Evolutionary conservation across 2,329 filamentous ascomycete species (phyloP).

Genomic region (Fusarium domesticum): DNA sequence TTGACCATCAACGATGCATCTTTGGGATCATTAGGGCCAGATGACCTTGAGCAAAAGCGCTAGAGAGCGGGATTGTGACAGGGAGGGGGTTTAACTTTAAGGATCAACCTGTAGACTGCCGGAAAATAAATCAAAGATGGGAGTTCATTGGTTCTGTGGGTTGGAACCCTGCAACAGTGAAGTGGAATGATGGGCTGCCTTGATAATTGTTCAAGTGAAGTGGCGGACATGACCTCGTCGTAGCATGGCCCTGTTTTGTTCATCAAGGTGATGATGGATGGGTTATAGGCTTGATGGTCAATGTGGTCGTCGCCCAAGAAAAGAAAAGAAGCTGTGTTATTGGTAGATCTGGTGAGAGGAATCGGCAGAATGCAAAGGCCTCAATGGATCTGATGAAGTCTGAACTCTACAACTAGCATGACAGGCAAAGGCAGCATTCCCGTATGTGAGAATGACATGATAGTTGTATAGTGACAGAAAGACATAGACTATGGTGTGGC

Average conservation of each 20-base stretch:
- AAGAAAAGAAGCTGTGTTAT: too few species aligned
- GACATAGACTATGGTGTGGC: not conserved
- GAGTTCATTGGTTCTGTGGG: constrained; percentile 15
- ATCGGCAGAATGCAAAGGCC: too few species aligned
- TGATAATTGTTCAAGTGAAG: constrained; percentile 3
- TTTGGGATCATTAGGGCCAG: constrained; percentile 8
- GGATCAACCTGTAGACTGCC: constrained; percentile 17
- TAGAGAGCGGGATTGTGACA: constrained; percentile 11
- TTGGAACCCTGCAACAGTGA: constrained; percentile 4
- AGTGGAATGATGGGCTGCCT: constrained; percentile 15
- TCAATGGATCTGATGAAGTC: not conserved
- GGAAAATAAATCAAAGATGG: constrained; percentile 17
- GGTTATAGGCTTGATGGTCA: too few species aligned
- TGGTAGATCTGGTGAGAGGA: too few species aligned
- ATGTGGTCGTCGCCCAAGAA: too few species aligned
- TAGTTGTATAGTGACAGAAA: not conserved
- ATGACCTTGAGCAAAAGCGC: constrained; percentile 20
- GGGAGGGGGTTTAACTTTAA: not conserved
- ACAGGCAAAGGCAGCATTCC: not conserved
- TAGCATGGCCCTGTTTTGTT: too few species aligned
- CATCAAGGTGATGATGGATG: too few species aligned
- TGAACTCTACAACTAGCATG: not conserved
- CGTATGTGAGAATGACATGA: not conserved
- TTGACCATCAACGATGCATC: not conserved
- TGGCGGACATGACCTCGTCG: not conserved